Base-by-base conservation (phyloP, 1,284 basidiomycete genomes). In the Malassezia equina region DNA sequence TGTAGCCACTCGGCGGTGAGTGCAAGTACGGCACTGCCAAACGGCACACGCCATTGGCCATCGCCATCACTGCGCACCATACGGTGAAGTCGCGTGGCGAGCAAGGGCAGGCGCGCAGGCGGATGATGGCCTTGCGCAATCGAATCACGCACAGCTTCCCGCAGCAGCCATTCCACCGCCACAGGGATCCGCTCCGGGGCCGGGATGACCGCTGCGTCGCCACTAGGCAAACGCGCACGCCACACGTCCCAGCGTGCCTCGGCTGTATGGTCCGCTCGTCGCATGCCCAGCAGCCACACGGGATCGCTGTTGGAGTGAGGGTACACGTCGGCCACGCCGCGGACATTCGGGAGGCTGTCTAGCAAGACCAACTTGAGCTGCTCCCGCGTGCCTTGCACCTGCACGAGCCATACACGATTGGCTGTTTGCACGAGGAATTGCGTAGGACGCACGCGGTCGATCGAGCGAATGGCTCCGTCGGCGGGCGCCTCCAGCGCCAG, bases 321-420 rank as follows among this genome's bases (percentile, higher is more conserved):
- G 13, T 42, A 9, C 25, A 57, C 24, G 24, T 52, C 55, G 3
- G 48, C 49, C n/a, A 17, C 8, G 11, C 55, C 55, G 11, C 55
- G 55, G 9, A 19, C 27, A 33, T 57, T 57, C 36, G 45, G 39
- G 4, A 51, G 19, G 19, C 49, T 52, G 23, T 23, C 40, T 13
- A 47, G 29, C 17, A 47, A 36, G 11, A 40, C 47, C 11, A 56
- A 28, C n/a, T 24, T 23, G 36, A 36, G 29, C 33, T 28, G 19
- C 8, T 23, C 21, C 15, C 28, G 31, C 9, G 29, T 17, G 44
- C 27, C 40, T 8, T 34, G 40, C 32, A 33, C 36, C 31, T 41
- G 49, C n/a, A 57, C 40, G 29, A 57, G 29, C 55, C 49, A 57
- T 11, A 52, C 46, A 19, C 55, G 51, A 17, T 57, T 47, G 24